A percentile compares a stretch with the other conserved stretches of the same genome.
Conservation (phyloP, 179 eudicot species). For the Amaranthus tricolor region DNA sequence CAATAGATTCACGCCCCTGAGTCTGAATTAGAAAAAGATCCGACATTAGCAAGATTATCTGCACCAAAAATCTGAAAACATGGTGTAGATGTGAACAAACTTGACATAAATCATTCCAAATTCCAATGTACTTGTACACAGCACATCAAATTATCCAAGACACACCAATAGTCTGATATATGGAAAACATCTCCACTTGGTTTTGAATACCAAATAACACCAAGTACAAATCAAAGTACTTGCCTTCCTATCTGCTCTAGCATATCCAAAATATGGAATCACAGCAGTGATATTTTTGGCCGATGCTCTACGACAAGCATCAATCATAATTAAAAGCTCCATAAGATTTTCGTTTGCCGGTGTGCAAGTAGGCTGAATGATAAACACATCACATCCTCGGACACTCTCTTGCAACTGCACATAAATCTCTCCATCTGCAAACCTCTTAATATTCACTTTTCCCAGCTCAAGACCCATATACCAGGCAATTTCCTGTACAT, state of each 20-base stretch:
- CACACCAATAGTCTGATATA: neutral
- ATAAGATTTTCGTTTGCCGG: conserved; percentile 93
- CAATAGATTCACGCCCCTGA: conserved; percentile 93
- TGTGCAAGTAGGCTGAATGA: conserved; percentile 81
- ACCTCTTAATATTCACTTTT: conserved; percentile 62
- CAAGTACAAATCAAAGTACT: conserved; percentile 17
- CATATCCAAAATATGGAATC: conserved; percentile 93
- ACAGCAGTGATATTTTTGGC: conserved; percentile 91
- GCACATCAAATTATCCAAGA: neutral
- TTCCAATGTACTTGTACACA: neutral
- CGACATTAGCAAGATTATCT: neutral
- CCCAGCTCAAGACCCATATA: conserved; percentile 89
- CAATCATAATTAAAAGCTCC: conserved; percentile 88
- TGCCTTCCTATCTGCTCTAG: conserved; percentile 95
- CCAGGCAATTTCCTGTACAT: conserved; percentile 71
- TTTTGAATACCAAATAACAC: neutral
- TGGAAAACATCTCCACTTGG: neutral
- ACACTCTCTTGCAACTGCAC: conserved; percentile 95
- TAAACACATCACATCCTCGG: conserved; percentile 84
- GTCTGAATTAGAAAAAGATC: conserved; percentile 43
- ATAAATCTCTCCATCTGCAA: conserved; percentile 95
- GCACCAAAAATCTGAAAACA: neutral
- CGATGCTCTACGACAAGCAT: conserved; percentile 94
- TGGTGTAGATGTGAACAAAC: neutral
- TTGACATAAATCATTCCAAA: neutral